Evolutionary conservation across 1,139 yeast species (phyloP).

Genomic region (Pichia norvegensis): DNA sequence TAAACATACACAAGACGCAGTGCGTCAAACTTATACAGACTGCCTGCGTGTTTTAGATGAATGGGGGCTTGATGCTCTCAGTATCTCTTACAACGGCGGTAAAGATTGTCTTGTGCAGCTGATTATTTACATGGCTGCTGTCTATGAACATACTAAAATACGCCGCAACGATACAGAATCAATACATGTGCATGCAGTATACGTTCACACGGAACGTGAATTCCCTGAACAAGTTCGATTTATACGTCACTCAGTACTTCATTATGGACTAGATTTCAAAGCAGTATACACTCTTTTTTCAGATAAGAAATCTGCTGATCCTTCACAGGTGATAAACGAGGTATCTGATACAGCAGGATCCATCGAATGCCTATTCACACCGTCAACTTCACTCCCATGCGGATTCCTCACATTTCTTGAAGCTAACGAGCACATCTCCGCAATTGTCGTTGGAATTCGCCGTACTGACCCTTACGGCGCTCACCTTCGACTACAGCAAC

Average conservation of each 20-base stretch:
- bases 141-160: constrained; percentile 31
- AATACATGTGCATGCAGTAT: constrained; percentile 45
- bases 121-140: constrained; percentile 52
- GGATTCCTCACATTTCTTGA: constrained; percentile 59
- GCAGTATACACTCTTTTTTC: constrained; percentile 11
- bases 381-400: constrained; percentile 45
- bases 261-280: constrained; percentile 40
- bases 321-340: constrained; percentile 2
- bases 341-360: not conserved
- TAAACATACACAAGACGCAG: constrained; percentile 2
- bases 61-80: constrained; percentile 45
- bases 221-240: constrained; percentile 56
- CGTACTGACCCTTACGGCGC: constrained; percentile 73
- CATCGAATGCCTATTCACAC: constrained; percentile 14
- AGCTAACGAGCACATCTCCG: constrained; percentile 41
- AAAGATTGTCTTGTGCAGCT: constrained; percentile 86
- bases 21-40: constrained; percentile 5
- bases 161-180: constrained; percentile 25
- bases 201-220: constrained; percentile 61
- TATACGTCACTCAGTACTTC: constrained; percentile 34
- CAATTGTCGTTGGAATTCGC: constrained; percentile 75
- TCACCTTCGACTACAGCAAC: constrained; percentile 45
- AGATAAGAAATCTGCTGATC: not conserved
- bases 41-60: constrained; percentile 25
- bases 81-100: constrained; percentile 84